phyloP scores from a whole-genome alignment of 2,329 filamentous ascomycete species.

The Penicillium occitanis region DNA sequence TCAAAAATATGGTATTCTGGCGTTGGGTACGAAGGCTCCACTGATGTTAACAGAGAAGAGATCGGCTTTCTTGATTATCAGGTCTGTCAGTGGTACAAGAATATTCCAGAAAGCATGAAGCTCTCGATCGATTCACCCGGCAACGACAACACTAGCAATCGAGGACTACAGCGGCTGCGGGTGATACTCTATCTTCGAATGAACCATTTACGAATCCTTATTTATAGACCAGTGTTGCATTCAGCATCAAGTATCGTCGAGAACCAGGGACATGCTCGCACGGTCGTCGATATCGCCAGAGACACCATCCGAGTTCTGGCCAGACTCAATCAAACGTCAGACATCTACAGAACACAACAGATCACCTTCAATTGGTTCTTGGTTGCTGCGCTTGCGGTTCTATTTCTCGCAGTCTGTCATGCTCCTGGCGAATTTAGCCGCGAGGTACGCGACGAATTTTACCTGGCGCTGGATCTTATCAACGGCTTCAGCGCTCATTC shows the following conservation, averaged over 20 bases:
- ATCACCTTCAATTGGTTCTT: conserved; percentile 68
- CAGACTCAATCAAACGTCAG: conserved; percentile 60
- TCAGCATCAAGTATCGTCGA: conserved; percentile 79
- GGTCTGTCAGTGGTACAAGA: conserved; percentile 81
- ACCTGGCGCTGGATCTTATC: conserved; percentile 64
- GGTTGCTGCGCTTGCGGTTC: conserved; percentile 61
- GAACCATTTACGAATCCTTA: conserved; percentile 86
- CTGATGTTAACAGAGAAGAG: conserved; percentile 68
- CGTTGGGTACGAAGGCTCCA: conserved; percentile 65
- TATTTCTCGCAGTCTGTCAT: conserved; percentile 65
- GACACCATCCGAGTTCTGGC: conserved; percentile 63
- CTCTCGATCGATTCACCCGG: conserved; percentile 56
- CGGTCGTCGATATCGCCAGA: conserved; percentile 64
- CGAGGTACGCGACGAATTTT: conserved; percentile 65
- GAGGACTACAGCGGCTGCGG: conserved; percentile 70
- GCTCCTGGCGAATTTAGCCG: conserved; percentile 61
- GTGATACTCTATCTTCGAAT: conserved; percentile 82
- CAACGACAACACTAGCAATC: conserved; percentile 54
- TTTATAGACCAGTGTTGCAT: conserved; percentile 84
- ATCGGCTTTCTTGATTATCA: conserved; percentile 80
- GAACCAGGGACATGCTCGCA: conserved; percentile 71
- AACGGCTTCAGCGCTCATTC: conserved; percentile 62
- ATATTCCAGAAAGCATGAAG: conserved; percentile 64
- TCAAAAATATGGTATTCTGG: conserved; percentile 86
- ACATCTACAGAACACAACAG: conserved; percentile 64